Conservation (phyloP, 306 rosid genomes). For the Coriaria nepalensis region DNA sequence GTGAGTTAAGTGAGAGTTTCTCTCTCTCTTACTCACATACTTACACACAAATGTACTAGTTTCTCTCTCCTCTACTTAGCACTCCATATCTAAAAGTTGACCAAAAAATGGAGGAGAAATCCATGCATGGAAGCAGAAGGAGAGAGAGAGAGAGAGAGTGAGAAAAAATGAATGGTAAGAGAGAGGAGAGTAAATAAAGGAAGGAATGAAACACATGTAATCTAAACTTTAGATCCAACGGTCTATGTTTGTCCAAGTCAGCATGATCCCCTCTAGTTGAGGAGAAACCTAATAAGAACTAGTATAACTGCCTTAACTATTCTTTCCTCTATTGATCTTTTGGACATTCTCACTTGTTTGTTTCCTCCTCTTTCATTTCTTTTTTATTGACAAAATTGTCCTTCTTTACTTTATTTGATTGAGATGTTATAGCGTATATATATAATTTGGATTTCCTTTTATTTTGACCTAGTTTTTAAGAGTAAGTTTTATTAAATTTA, state of each 20-base stretch:
- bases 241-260: constrained; percentile 22
- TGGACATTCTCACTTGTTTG: too few species aligned
- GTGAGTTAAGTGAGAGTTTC: constrained; percentile 9
- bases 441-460: too few species aligned
- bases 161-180: too few species aligned
- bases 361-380: too few species aligned
- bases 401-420: too few species aligned
- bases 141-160: constrained; percentile 16
- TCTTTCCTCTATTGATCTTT: constrained; percentile 89
- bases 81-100: too few species aligned
- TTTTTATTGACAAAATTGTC: too few species aligned
- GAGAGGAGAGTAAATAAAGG: constrained; percentile 44
- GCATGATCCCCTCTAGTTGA: constrained; percentile 13
- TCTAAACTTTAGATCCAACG: too few species aligned
- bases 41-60: constrained; percentile 13
- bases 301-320: constrained; percentile 45
- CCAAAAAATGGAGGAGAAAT: constrained; percentile 98
- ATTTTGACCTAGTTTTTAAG: too few species aligned
- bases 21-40: constrained; percentile 20
- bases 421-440: too few species aligned
- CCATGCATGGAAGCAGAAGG: constrained; percentile 93
- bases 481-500: too few species aligned
- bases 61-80: constrained; percentile 30
- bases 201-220: constrained; percentile 28
- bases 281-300: constrained; percentile 29